Percentiles rank a stretch among this genome's conserved stretches.
These are phyloP conservation scores for Venturia carpophila DNA, from an alignment of 2,329 filamentous ascomycete species.

Conservation along the genomic window DNA sequence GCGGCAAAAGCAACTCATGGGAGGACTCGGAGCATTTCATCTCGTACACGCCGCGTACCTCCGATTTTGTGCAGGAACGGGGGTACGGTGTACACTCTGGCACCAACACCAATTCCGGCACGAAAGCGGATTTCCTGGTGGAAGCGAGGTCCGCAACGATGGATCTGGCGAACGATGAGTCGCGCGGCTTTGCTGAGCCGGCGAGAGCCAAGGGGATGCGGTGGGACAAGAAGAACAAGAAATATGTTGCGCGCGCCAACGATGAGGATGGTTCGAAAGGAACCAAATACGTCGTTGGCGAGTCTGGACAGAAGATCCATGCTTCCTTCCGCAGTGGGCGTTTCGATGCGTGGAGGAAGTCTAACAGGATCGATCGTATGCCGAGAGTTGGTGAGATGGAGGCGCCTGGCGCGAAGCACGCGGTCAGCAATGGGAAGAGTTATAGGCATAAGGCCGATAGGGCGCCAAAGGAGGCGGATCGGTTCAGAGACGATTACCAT, in stretches of 20 bases:
- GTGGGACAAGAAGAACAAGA: constrained; percentile 95
- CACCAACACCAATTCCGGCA: constrained; percentile 43
- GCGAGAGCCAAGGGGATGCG: constrained; percentile 67
- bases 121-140: constrained; percentile 68
- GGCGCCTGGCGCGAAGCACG: constrained; percentile 33
- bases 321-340: constrained; percentile 87
- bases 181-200: constrained; percentile 70
- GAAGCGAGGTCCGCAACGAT: constrained; percentile 82
- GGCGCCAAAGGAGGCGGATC: constrained; percentile 90
- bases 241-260: constrained; percentile 86
- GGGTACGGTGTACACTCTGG: constrained; percentile 90
- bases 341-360: constrained; percentile 86
- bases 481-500: constrained; percentile 82
- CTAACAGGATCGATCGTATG: constrained; percentile 69
- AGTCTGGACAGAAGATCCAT: constrained; percentile 92
- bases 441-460: constrained; percentile 83
- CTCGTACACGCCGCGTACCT: constrained; percentile 79
- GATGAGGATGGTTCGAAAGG: constrained; percentile 85
- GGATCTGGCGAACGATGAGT: constrained; percentile 88
- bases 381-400: constrained; percentile 81
- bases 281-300: constrained; percentile 69
- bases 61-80: constrained; percentile 78
- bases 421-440: constrained; percentile 41
- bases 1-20: constrained; percentile 42
- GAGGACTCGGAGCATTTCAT: constrained; percentile 90